Percentiles rank a stretch among this genome's conserved stretches.
These are phyloP conservation scores for Aquilaria yunnanensis DNA, from an alignment of 345 rosid species.

Conservation along the genomic window DNA sequence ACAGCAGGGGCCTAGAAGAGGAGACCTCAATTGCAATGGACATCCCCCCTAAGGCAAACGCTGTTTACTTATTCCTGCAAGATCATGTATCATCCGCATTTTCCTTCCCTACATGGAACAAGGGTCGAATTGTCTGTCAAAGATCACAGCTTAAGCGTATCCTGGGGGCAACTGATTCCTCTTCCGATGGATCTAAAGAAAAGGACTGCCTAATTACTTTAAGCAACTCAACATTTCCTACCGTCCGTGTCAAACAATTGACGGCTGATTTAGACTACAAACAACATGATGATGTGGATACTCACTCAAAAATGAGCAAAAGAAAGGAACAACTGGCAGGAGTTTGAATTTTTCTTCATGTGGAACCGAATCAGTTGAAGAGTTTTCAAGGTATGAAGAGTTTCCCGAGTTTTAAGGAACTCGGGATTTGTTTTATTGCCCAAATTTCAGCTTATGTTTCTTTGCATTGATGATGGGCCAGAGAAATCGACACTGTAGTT, in stretches of 20 bases:
- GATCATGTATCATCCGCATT: conserved; percentile 59
- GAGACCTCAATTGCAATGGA: conserved; percentile 48
- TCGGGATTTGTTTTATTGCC: too few species aligned
- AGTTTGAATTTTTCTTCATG: conserved; percentile 17
- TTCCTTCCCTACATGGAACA: conserved; percentile 72
- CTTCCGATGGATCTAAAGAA: conserved; percentile 32
- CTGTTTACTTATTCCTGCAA: conserved; percentile 57
- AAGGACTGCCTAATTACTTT: conserved; percentile 33
- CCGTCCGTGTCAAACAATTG: conserved; percentile 30
- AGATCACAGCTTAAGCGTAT: conserved; percentile 70
- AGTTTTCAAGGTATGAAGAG: too few species aligned
- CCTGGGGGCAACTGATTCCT: conserved; percentile 36
- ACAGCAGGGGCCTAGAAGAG: conserved; percentile 76
- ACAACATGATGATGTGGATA: conserved; percentile 15
- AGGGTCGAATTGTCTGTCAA: conserved; percentile 86
- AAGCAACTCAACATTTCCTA: conserved; percentile 49
- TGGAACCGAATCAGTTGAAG: too few species aligned
- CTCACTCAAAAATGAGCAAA: conserved; percentile 28
- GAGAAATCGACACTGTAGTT: too few species aligned
- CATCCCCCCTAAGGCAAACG: conserved; percentile 65
- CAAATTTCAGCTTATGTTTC: too few species aligned
- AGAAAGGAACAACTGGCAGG: conserved; percentile 56
- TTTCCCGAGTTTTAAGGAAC: too few species aligned
- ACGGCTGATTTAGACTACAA: conserved; percentile 19
- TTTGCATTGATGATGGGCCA: too few species aligned